Base-by-base conservation (phyloP, 331 rosid genomes). In the Spiraea crenata region DNA sequence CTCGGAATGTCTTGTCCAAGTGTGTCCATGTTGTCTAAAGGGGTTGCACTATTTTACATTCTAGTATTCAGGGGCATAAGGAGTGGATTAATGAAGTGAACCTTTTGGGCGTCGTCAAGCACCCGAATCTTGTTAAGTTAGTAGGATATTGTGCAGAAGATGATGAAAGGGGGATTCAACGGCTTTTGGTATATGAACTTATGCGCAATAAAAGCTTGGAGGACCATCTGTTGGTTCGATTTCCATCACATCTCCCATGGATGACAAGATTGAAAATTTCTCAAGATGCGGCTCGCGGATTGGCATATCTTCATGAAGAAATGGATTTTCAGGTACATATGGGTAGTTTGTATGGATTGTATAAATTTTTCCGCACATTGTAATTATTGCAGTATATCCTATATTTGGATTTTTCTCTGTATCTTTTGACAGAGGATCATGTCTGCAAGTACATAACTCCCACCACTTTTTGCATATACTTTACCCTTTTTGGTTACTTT, bases 131-230 rank as follows among this genome's bases (percentile, higher is more conserved):
- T 15, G 99, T 95, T 46, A 86, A 82, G 78, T 68, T 95, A 52
- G 90, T 89, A n/a, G 99, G 99, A 66, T 93, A 91, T 69, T 93
- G 99, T 69, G 99, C 99, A 0, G 99, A 93, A 69, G 99, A 95
- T 77, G 99, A 95, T 82, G 99, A 91, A 62, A 95, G 99, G 80
- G 99, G 99, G 78, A 89, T 95, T 65, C 99, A 95, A 56, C 57
- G 99, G 71, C 99, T 93, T 63, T 52, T 93, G 77, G 99, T 93
- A 45, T 93, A 93, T 69, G 97, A 93, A 76, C 86, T 93, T 66
- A 89, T 91, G 99, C 75, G 45, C 14, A 91, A 89, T 70, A 89
- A 88, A 70, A 93, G 99, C 81, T 77, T 93, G 81, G 99, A 93
- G 75, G 96, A 89, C 44, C 99, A 93, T 85, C 91, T 93, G 31